These are phyloP conservation scores for Cladorrhinum samala DNA, from an alignment of 495 filamentous ascomycete genomes.

Conservation along the genomic window DNA sequence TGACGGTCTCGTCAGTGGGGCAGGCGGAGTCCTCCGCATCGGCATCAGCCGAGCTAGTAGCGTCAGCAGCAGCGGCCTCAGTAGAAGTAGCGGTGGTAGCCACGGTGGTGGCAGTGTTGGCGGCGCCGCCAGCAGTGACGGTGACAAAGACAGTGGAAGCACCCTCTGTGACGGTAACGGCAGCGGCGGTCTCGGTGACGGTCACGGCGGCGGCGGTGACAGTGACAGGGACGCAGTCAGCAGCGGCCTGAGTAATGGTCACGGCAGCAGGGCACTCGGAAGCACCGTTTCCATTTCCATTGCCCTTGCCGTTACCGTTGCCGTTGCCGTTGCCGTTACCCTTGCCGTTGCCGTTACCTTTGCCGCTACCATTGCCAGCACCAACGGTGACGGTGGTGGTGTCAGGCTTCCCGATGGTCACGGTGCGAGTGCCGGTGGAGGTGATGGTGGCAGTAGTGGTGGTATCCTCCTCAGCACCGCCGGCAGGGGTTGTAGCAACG, in stretches of 20 bases:
- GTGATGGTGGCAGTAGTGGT: constrained; percentile 32
- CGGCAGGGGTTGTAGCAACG: neutral
- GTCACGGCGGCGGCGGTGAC: constrained; percentile 31
- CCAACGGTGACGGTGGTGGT: constrained; percentile 14
- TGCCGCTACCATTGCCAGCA: constrained; percentile 13
- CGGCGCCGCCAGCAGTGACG: constrained; percentile 9
- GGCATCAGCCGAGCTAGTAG: constrained; percentile 6
- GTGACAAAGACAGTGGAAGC: constrained; percentile 33
- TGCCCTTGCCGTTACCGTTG: neutral
- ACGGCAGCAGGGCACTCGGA: constrained; percentile 7
- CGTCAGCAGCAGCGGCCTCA: constrained; percentile 11
- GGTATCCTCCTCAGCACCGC: constrained; percentile 18
- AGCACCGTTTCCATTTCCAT: constrained; percentile 7
- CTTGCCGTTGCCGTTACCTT: constrained; percentile 19
- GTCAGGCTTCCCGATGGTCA: constrained; percentile 26
- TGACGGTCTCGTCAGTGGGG: constrained; percentile 26
- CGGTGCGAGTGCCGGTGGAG: constrained; percentile 35
- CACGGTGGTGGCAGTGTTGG: constrained; percentile 4
- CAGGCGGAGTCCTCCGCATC: constrained; percentile 22
- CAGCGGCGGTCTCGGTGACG: constrained; percentile 26
- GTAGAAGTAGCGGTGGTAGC: constrained; percentile 10
- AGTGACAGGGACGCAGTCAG: constrained; percentile 26
- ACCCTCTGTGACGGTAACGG: constrained; percentile 30
- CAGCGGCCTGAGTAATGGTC: constrained; percentile 9
- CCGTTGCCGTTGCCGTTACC: constrained; percentile 14